A percentile compares a stretch with the other conserved stretches of the same genome.
phyloP scores from a whole-genome alignment of 2,329 filamentous ascomycete genomes.

The Pseudogymnoascus sp. region DNA sequence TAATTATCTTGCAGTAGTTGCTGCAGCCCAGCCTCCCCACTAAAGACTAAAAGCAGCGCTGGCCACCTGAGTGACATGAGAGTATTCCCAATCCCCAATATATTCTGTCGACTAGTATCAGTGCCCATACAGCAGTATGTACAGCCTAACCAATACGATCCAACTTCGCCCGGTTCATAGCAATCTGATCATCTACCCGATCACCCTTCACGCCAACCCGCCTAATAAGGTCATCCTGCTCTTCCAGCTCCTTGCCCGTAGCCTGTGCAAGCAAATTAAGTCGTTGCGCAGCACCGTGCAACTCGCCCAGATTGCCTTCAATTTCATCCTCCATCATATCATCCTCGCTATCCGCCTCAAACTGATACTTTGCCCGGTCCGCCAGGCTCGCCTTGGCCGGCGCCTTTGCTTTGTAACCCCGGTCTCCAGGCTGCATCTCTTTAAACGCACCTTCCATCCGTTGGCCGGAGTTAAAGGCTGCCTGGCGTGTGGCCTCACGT shows the following conservation, averaged over 20 bases:
- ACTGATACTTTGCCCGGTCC: constrained; percentile 64
- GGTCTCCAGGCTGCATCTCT: constrained; percentile 30
- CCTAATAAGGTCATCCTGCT: constrained; percentile 70
- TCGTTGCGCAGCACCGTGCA: constrained; percentile 54
- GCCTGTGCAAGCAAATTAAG: constrained; percentile 66
- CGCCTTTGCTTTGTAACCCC: constrained; percentile 21
- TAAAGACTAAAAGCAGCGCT: not conserved
- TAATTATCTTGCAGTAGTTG: not conserved
- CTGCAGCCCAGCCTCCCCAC: not conserved
- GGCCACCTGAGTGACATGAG: not conserved
- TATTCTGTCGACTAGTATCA: not conserved
- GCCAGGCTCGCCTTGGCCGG: constrained; percentile 35
- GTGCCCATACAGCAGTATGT: not conserved
- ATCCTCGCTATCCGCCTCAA: constrained; percentile 47
- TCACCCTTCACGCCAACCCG: constrained; percentile 77
- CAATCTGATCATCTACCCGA: constrained; percentile 70
- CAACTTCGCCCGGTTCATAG: constrained; percentile 65
- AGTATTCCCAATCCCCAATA: not conserved
- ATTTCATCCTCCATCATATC: constrained; percentile 60
- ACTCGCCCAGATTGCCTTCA: constrained; percentile 52
- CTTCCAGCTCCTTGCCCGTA: constrained; percentile 65
- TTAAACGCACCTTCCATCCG: constrained; percentile 45
- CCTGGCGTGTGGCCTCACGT: constrained; percentile 53
- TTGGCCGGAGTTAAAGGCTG: constrained; percentile 42
- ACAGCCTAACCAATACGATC: constrained; percentile 46